A percentile compares a stretch with the other conserved stretches of the same genome.
phyloP scores from a whole-genome alignment of 164 flowering plant genomes.

The Kalanchoe fedtschenkoi region DNA sequence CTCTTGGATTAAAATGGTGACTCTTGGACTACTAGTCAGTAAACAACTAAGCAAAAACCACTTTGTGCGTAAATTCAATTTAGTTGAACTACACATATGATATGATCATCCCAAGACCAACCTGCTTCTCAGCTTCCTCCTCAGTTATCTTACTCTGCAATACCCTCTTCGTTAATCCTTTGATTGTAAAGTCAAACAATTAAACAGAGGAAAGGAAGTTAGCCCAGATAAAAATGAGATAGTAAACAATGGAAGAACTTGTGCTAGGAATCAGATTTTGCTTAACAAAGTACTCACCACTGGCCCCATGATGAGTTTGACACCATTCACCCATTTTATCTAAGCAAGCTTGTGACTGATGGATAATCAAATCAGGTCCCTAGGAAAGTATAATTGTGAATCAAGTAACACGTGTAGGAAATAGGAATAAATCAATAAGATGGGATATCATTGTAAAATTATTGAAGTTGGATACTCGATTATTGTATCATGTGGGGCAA shows the following conservation, averaged over 20 bases:
- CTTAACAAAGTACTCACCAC: constrained; percentile 42
- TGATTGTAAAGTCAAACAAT: constrained; percentile 12
- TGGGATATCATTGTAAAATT: background rate
- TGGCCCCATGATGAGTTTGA: constrained; percentile 72
- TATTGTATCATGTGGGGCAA: too few relatives aligned
- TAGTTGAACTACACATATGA: background rate
- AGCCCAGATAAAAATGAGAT: background rate
- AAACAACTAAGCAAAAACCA: background rate
- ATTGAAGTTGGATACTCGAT: background rate
- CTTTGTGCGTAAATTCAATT: background rate
- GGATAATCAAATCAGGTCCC: constrained; percentile 95
- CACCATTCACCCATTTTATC: constrained; percentile 98
- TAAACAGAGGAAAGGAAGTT: background rate
- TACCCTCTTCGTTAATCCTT: constrained; percentile 70
- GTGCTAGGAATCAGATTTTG: background rate
- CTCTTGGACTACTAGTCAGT: background rate
- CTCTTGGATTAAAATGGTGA: too few relatives aligned
- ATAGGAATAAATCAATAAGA: background rate
- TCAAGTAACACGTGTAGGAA: background rate
- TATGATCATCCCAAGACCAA: constrained; percentile 8
- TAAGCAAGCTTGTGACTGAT: constrained; percentile 71
- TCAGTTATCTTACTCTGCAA: constrained; percentile 61
- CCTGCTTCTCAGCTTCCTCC: constrained; percentile 86
- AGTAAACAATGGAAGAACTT: background rate
- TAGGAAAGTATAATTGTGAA: constrained; percentile 11